phyloP scores from a whole-genome alignment of 78 protist genomes.

The Thecamonas trahens region DNA sequence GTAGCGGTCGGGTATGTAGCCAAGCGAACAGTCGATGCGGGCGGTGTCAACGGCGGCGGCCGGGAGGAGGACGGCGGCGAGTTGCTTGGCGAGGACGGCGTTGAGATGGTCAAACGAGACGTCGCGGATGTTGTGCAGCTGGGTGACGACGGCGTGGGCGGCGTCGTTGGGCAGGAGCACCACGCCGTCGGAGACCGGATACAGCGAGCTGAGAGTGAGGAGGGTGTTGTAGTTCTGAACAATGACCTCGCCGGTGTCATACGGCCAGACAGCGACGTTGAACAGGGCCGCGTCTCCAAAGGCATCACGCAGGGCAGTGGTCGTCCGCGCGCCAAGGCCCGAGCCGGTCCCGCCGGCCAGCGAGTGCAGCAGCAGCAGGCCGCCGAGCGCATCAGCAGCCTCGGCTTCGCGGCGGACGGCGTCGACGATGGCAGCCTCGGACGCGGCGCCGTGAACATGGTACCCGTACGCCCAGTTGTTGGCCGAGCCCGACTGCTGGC shows the following conservation, averaged over 20 bases:
- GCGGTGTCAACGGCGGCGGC: background rate
- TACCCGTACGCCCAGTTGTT: conserved; percentile 60
- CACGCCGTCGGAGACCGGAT: conserved; percentile 22
- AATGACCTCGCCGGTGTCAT: conserved; percentile 32
- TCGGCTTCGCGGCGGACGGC: conserved; percentile 21
- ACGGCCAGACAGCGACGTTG: conserved; percentile 46
- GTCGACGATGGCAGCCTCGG: background rate
- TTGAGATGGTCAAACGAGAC: conserved; percentile 17
- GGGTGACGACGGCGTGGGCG: background rate
- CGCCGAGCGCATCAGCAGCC: background rate
- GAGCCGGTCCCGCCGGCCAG: conserved; percentile 64
- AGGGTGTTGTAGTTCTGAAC: conserved; percentile 44
- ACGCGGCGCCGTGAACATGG: background rate
- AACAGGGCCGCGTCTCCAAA: background rate
- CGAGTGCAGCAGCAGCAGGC: background rate
- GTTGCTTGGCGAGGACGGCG: conserved; percentile 5
- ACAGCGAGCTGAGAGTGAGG: conserved; percentile 26
- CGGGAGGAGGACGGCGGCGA: conserved; percentile 15
- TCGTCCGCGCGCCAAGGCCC: conserved; percentile 34
- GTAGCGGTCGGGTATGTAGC: background rate
- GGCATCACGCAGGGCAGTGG: conserved; percentile 18
- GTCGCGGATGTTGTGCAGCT: background rate
- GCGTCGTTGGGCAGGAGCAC: conserved; percentile 13
- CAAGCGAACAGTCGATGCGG: background rate
- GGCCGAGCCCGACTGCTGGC: conserved; percentile 17